These are phyloP conservation scores for Ustilago esculenta DNA, from an alignment of 1,284 basidiomycete genomes.

Conservation along the genomic window DNA sequence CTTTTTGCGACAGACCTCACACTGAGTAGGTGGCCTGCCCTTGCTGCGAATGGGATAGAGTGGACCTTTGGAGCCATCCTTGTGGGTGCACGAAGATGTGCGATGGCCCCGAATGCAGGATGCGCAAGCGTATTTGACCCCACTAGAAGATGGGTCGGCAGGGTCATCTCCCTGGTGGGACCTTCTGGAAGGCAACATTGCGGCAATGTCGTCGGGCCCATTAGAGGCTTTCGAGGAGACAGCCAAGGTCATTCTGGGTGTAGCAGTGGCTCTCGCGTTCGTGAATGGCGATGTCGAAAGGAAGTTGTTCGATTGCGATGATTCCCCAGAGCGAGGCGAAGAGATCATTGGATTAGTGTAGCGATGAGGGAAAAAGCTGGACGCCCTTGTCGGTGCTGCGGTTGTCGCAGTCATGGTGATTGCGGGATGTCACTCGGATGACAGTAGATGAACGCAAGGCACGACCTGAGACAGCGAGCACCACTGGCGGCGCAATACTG, in stretches of 20 bases:
- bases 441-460: background rate
- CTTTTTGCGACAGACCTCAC: conserved; percentile 54
- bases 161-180: conserved; percentile 7
- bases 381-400: conserved; percentile 8
- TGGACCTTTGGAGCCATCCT: conserved; percentile 58
- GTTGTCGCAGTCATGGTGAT: conserved; percentile 23
- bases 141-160: background rate
- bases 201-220: background rate
- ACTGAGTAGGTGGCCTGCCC: conserved; percentile 59
- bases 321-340: conserved; percentile 10
- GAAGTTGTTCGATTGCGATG: conserved; percentile 1
- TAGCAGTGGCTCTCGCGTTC: conserved; percentile 1
- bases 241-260: conserved; percentile 9
- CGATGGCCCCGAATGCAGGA: conserved; percentile 62
- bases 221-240: conserved; percentile 5
- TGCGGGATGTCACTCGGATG: background rate
- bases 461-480: too few relatives aligned
- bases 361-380: conserved; percentile 14
- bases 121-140: conserved; percentile 59
- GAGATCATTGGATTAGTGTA: conserved; percentile 16
- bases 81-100: conserved; percentile 58
- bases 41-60: conserved; percentile 55
- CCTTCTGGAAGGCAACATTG: background rate
- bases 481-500: too few relatives aligned
- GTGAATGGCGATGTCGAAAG: conserved; percentile 3